phyloP scores from a whole-genome alignment of 1,284 basidiomycete species.

The Leccinum olivaceoglutinosum region DNA sequence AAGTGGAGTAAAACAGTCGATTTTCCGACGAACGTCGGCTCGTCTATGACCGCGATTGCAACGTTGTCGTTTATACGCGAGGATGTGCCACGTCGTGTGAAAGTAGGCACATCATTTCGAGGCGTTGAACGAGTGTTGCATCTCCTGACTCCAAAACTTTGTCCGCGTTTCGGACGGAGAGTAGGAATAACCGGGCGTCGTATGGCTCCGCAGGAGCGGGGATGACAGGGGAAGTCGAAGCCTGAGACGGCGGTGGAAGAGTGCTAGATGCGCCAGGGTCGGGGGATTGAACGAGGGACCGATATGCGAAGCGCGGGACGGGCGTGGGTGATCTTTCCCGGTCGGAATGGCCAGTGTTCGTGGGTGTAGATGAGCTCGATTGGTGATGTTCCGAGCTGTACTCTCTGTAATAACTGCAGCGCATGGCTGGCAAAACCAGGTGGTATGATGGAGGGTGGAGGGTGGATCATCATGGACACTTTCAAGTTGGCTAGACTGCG shows the following conservation, averaged over 20 bases:
- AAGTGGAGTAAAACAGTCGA: slow-evolving; percentile 57
- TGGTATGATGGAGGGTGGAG: slow-evolving; percentile 9
- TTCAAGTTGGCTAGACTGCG: not conserved
- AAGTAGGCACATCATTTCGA: slow-evolving; percentile 79
- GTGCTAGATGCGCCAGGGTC: slow-evolving; percentile 79
- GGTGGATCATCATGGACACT: slow-evolving; percentile 12
- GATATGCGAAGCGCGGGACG: slow-evolving; percentile 42
- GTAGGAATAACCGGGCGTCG: slow-evolving; percentile 76
- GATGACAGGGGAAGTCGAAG: not conserved
- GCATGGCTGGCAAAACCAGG: slow-evolving; percentile 26
- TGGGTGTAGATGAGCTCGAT: slow-evolving; percentile 55
- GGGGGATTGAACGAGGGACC: slow-evolving; percentile 93
- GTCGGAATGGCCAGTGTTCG: slow-evolving; percentile 49
- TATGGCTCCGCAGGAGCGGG: slow-evolving; percentile 33
- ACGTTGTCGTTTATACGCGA: slow-evolving; percentile 40
- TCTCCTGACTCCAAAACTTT: slow-evolving; percentile 73
- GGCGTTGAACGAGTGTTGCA: slow-evolving; percentile 67
- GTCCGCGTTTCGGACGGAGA: slow-evolving; percentile 88
- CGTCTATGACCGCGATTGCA: slow-evolving; percentile 80
- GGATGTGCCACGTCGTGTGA: slow-evolving; percentile 36
- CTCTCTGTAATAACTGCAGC: slow-evolving; percentile 34
- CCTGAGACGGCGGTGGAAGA: slow-evolving; percentile 25
- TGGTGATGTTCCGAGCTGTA: slow-evolving; percentile 42
- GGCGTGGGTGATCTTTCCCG: slow-evolving; percentile 13
- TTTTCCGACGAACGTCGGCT: slow-evolving; percentile 88